Evolutionary conservation across 331 rosid genomes (phyloP).

Genomic region (Quercus phellos): DNA sequence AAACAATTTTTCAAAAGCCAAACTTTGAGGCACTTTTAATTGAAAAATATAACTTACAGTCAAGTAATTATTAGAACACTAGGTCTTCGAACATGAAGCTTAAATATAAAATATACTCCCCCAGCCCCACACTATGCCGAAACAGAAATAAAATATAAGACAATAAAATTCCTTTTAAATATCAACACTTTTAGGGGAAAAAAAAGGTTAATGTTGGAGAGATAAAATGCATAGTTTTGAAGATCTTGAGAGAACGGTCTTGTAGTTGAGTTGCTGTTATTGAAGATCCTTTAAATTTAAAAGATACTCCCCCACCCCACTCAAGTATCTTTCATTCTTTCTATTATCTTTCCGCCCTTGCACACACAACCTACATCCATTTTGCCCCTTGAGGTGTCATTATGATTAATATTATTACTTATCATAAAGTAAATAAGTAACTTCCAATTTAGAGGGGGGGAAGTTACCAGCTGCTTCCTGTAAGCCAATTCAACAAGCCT

Average conservation of each 20-base stretch:
- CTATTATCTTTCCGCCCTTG: not conserved
- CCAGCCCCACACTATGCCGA: not conserved
- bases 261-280: too few species aligned
- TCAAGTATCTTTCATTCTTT: not conserved
- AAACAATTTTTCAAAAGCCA: not conserved
- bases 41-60: not conserved
- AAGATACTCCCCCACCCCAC: too few species aligned
- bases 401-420: not conserved
- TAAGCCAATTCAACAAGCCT: conserved; percentile 70
- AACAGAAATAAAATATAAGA: not conserved
- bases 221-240: too few species aligned
- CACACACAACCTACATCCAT: not conserved
- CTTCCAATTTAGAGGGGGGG: conserved; percentile 1
- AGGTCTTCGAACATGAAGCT: not conserved
- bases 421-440: not conserved
- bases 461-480: conserved; percentile 76
- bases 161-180: not conserved
- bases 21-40: not conserved
- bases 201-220: not conserved
- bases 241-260: too few species aligned
- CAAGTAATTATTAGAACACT: not conserved
- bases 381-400: not conserved
- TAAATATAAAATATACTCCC: not conserved
- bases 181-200: not conserved
- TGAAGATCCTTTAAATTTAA: too few species aligned